Evolutionary conservation across 768 basidiomycete genomes (phyloP), one percentile per base, ranked within the genome.

Genomic region (Tulasnella sp.): DNA sequence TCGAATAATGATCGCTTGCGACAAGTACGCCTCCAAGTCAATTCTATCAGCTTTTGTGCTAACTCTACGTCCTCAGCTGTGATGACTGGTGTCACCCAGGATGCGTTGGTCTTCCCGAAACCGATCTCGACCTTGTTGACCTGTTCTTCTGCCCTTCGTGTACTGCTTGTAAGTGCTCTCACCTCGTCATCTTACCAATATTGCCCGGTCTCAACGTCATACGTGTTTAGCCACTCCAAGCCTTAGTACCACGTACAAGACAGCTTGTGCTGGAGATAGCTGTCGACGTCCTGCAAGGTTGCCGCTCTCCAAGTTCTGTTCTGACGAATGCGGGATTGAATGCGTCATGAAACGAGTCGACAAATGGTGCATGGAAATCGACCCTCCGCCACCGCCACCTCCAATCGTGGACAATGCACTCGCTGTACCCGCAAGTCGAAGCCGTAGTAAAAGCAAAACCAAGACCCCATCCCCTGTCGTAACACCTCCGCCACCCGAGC

Each of bases 11-110:
- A 96, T 97, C 84, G 96, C 94, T 38, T 97, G 96, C 83, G 96
- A 97, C 87, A 89, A 91, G 94, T 95, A 82, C 77, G 93, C 84
- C 2, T 0, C 6, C 14, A 27, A 44, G 19, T 31, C 18, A 48
- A 39, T 18, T 72, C 31, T 68, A 2, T 56, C 40, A 38, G 74
- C 38, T 58, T 77, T 48, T 16, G 10, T 31, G 21, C 73, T 7
- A 24, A 71, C 34, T 36, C 27, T 62, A n/a, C 24, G 79, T 52
- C 12, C 16, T 6, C 19, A 96, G 95, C 39, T 97, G 96, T 85
- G 96, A 97, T 83, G 94, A 96, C 81, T 98, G 96, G 96, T 97
- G 95, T 84, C 96, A 98, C 84, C 93, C 93, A 0, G 88, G 90
- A 73, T 98, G 96, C 82, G 91, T 97, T 38, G 86, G 90, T 58